Conservation (phyloP, 2,329 filamentous ascomycete genomes). For the Penicillium sp. region DNA sequence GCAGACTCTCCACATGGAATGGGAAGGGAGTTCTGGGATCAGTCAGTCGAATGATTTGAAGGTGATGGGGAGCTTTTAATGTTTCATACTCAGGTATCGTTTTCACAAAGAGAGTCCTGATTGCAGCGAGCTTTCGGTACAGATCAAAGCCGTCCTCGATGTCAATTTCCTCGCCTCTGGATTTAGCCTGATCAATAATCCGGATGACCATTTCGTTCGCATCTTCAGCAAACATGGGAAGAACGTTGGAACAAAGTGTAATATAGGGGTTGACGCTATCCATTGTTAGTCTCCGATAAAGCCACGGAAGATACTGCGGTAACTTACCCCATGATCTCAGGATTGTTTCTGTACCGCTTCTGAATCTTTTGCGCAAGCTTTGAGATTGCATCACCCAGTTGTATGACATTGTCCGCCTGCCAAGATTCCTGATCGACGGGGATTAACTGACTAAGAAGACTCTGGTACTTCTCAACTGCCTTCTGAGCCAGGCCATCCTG, state of each 20-base stretch:
- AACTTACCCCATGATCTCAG: conserved; percentile 70
- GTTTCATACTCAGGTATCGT: conserved; percentile 57
- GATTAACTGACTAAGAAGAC: conserved; percentile 71
- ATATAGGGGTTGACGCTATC: conserved; percentile 54
- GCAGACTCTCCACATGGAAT: conserved; percentile 78
- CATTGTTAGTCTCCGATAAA: conserved; percentile 38
- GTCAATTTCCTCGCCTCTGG: conserved; percentile 67
- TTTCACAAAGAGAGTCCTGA: conserved; percentile 72
- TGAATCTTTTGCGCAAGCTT: conserved; percentile 82
- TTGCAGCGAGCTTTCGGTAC: conserved; percentile 80
- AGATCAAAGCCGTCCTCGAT: conserved; percentile 91
- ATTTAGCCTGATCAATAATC: conserved; percentile 68
- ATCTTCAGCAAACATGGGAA: conserved; percentile 87
- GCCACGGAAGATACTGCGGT: conserved; percentile 44
- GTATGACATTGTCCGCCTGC: conserved; percentile 86
- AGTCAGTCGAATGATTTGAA: conserved; percentile 10
- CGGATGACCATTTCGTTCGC: conserved; percentile 76
- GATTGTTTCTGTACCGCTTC: conserved; percentile 84
- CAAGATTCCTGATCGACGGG: conserved; percentile 75
- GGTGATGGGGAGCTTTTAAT: background rate
- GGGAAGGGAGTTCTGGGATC: conserved; percentile 59
- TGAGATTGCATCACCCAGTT: conserved; percentile 78
- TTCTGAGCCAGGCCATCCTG: conserved; percentile 66
- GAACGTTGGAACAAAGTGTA: conserved; percentile 73
- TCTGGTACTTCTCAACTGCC: conserved; percentile 73